Evolutionary conservation across 257 asterid genomes (phyloP).

Genomic region (Jaltomata sinuosa): DNA sequence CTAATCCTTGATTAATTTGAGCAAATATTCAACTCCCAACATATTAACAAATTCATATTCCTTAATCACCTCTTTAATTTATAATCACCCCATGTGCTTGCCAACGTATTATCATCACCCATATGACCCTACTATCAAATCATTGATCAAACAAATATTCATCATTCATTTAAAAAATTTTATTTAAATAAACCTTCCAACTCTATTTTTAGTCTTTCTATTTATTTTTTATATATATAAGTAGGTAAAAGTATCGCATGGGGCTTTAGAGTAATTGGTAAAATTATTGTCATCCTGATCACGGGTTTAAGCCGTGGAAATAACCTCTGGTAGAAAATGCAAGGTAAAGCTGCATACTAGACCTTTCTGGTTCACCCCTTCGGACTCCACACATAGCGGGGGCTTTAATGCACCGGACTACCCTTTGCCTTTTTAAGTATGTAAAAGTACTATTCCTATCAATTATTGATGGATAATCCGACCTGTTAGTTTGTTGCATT

Average conservation of each 20-base stretch:
- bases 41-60: background rate
- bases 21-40: background rate
- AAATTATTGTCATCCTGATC: no score
- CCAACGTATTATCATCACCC: background rate
- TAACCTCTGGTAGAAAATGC: no score
- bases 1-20: background rate
- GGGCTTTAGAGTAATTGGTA: no score
- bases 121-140: background rate
- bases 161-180: background rate
- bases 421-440: no score
- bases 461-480: background rate
- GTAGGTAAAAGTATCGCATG: no score
- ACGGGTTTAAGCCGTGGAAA: no score
- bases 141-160: background rate
- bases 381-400: no score
- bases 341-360: no score
- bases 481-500: background rate
- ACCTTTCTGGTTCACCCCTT: no score
- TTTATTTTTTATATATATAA: background rate
- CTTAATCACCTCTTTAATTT: background rate
- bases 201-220: background rate
- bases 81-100: conserved; percentile 9
- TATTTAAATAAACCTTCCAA: background rate
- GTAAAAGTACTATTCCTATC: background rate
- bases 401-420: no score